Evolutionary conservation across 192 early-diverging fungal genomes (phyloP), one percentile per base, ranked within the genome.

Genomic region (Haplosporangium gracile): DNA sequence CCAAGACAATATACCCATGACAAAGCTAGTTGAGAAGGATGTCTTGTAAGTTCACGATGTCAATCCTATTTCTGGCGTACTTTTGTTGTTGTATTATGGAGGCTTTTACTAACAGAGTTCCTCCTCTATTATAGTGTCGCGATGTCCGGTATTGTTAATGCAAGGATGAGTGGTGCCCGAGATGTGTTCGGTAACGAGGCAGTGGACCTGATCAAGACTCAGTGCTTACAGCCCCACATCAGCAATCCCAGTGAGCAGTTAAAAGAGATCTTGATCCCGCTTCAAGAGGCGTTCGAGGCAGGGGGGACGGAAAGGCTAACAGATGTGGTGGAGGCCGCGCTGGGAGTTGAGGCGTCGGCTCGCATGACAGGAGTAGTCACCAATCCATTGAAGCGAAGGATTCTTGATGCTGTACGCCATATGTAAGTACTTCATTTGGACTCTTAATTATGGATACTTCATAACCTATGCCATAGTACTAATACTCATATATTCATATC

Each of bases 351-450:
- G 26, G 72, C 78, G 6, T 42, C 55, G 32, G 70, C 71, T 47
- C 78, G 70, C 42, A 38, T 72, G 26, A 43, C 0, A 20, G 72
- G 78, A 68, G 60, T 22, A 22, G 7, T 51, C 29, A 71, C 36
- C 51, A 72, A 45, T 55, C 70, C 51, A 60, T 63, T 79, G 22
- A 79, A 72, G 40, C 51, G 77, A 26, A 45, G 51, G 26, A 51
- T 79, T 55, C 77, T 79, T 38, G 77, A 72, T 29, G 77, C 77
- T 9, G 51, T 79, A 51, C 70, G 77, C 18, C 77, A 79, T 36
- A 72, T 72, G 77, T 72, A 26, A 57, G 77, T 79, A 42, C 53
- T 72, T 32, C 49, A 71, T 39, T 55, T 49, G 47, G 47, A 16
- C 15, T 49, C 16, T 49, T 49, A 49, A 49, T 49, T 16, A 49